Base-by-base conservation (phyloP, 2,329 filamentous ascomycete genomes). In the Mariannaea sp. region DNA sequence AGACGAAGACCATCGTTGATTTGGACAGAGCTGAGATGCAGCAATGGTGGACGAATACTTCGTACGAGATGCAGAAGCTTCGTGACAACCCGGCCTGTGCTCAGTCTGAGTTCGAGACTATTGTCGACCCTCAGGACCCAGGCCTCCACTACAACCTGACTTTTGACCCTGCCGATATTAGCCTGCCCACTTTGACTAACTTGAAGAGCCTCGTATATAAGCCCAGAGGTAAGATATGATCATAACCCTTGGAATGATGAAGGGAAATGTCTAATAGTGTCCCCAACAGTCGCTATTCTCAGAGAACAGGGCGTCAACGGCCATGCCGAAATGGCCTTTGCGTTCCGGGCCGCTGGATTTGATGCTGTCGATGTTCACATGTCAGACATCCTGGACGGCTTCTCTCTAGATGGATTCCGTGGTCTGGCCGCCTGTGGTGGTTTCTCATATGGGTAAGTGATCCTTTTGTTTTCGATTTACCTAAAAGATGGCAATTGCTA, bases 261-360 rank as follows among this genome's bases (percentile, higher is more conserved):
- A 12, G 17, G n/a, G 10, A 13, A 13, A n/a, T 39, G 79, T 53
- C 83, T 91, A 68, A 80, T 79, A 57, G 81, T 77, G 64, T 65
- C 70, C 73, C 89, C 89, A 1, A 85, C 86, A 26, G 92, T 99
- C 19, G 94, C 94, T 36, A 96, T 99, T 64, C 84, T 99, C 17
- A 84, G 94, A 68, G 94, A 97, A 73, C 92, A 97, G 72, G 94
- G 94, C 70, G 90, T 96, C 62, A 97, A 99, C 75, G 90, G 92
- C 35, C 85, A 97, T 66, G 87, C 91, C n/a, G 94, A 99, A 73
- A 96, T 99, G 90, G 94, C 94, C 1, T 97, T 96, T 68, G 92
- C 92, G 42, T 97, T 97, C 80, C 86, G 88, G 60, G 86, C 86
- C 29, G 93, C 94, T 36, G 93, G 93, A 30, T 97, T 97, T 76